Conservation (phyloP, 306 rosid genomes). For the Casuarina cunninghamiana region DNA sequence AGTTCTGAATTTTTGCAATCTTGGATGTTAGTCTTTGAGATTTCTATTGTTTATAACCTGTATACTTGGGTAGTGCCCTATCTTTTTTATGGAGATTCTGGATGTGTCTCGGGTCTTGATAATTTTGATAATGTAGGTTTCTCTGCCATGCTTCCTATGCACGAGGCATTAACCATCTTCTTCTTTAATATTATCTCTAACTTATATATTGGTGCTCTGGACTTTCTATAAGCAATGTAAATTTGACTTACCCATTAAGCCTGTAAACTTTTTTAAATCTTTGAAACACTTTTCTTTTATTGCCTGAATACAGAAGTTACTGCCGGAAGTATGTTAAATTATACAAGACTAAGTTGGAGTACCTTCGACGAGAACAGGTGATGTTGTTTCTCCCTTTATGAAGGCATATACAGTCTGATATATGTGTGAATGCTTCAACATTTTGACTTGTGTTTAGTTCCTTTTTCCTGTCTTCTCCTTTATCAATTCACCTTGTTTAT, state of each 20-base stretch:
- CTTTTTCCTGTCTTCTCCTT: neutral
- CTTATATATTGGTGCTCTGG: neutral
- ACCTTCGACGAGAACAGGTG: constrained; percentile 86
- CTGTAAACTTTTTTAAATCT: neutral
- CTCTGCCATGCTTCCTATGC: neutral
- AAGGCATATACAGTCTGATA: neutral
- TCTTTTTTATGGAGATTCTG: neutral
- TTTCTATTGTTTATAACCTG: neutral
- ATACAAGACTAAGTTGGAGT: constrained; percentile 79
- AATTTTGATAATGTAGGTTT: neutral
- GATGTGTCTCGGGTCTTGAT: neutral
- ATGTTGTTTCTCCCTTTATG: constrained; percentile 9
- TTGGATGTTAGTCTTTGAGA: neutral
- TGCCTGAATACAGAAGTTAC: constrained; percentile 57
- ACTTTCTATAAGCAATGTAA: neutral
- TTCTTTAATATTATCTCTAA: neutral
- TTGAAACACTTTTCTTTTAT: neutral
- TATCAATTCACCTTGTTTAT: neutral
- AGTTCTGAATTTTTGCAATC: neutral
- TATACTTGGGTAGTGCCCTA: neutral
- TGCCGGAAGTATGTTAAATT: constrained; percentile 73
- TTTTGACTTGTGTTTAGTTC: neutral
- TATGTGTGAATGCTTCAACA: neutral
- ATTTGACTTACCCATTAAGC: neutral
- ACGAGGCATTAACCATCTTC: neutral